A percentile compares a stretch with the other conserved stretches of the same genome.
Conservation (phyloP, 768 basidiomycete species). For the Tulasnella sp. region DNA sequence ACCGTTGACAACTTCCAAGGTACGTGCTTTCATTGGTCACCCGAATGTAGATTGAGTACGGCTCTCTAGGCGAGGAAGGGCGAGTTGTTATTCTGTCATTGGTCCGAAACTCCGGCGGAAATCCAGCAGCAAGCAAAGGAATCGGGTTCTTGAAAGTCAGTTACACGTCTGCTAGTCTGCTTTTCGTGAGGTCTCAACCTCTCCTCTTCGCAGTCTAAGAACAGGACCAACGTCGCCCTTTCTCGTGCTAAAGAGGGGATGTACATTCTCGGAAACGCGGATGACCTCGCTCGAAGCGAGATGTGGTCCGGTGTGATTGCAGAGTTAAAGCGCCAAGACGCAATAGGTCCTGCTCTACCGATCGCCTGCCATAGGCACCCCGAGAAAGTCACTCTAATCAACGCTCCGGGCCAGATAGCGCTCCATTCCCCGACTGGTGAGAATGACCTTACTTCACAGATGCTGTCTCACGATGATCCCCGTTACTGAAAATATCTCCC, state of each 20-base stretch:
- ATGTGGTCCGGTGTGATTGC: slow-evolving; percentile 65
- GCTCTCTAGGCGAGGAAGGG: slow-evolving; percentile 41
- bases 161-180: slow-evolving; percentile 39
- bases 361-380: slow-evolving; percentile 62
- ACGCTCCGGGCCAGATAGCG: slow-evolving; percentile 57
- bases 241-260: slow-evolving; percentile 76
- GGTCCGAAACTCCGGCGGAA: slow-evolving; percentile 65
- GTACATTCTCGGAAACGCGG: slow-evolving; percentile 70
- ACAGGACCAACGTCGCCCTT: slow-evolving; percentile 66
- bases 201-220: slow-evolving; percentile 58
- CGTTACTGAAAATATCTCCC: slow-evolving; percentile 41
- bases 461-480: not conserved
- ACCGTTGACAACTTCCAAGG: slow-evolving; percentile 77
- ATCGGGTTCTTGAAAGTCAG: slow-evolving; percentile 77
- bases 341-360: slow-evolving; percentile 59
- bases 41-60: not conserved
- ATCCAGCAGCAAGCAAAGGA: slow-evolving; percentile 37
- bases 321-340: slow-evolving; percentile 56
- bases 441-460: slow-evolving; percentile 27
- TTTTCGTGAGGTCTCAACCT: slow-evolving; percentile 48
- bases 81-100: slow-evolving; percentile 74
- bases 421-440: slow-evolving; percentile 60
- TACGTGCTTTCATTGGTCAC: not conserved
- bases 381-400: slow-evolving; percentile 45
- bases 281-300: slow-evolving; percentile 48